Evolutionary conservation across 169 alveolate species (phyloP).

Genomic region (Cyclospora cayetanensis): DNA sequence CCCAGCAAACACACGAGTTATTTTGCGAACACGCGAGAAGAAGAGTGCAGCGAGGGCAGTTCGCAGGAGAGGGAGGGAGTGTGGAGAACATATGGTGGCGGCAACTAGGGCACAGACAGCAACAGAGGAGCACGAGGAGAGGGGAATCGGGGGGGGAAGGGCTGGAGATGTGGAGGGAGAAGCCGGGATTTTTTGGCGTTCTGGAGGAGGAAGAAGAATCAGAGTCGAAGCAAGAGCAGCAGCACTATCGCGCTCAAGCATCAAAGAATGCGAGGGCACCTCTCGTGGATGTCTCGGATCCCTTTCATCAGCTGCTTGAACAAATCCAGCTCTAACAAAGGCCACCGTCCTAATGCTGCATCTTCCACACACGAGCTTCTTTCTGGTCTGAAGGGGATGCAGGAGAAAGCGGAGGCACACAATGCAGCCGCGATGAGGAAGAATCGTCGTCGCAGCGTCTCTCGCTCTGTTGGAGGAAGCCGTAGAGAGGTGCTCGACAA

Average conservation of each 20-base stretch:
- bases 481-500: too few relatives aligned
- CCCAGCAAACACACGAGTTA: too few relatives aligned
- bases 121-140: neutral
- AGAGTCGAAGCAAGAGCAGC: neutral
- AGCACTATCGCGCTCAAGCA: neutral
- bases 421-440: neutral
- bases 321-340: conserved; percentile 82
- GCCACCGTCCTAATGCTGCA: conserved; percentile 66
- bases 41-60: too few relatives aligned
- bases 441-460: too few relatives aligned
- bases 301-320: conserved; percentile 90
- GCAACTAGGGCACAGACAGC: neutral
- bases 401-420: neutral
- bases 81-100: too few relatives aligned
- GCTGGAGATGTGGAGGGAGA: neutral
- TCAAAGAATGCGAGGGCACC: neutral
- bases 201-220: neutral
- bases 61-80: too few relatives aligned
- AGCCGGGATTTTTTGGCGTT: too few relatives aligned
- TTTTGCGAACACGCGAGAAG: too few relatives aligned
- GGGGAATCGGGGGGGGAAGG: neutral
- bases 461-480: too few relatives aligned
- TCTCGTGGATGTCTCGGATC: conserved; percentile 87
- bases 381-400: neutral
- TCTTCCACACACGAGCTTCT: neutral